Base-by-base conservation (phyloP, 208 protist genomes). In the Phytomonas sp. region DNA sequence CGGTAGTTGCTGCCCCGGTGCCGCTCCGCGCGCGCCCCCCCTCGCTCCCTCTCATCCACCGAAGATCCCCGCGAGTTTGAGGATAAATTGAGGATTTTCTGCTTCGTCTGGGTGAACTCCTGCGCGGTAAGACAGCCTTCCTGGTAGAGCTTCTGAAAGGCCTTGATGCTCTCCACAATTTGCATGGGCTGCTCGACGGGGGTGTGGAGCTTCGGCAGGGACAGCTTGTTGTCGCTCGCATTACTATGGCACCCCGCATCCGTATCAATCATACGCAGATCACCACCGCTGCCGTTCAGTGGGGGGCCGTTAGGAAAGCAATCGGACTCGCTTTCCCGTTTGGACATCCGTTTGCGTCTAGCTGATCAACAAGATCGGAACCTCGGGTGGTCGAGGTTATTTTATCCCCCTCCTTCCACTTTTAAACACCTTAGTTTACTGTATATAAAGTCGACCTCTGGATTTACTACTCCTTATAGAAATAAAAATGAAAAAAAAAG, bases 41-140 rank as follows among this genome's bases (percentile, higher is more conserved):
- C 30, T 19, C 32, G 4, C 29, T 63, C 30, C 42, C 40, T 3
- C 26, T 32, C 56, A 26, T 65, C 6, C 34, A 60, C 29, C 3
- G 70, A 74, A 23, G 12, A 32, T 11, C 7, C 16, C 26, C 34
- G 23, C 19, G 64, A 68, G 8, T 5, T n/a, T 3, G 34, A 30
- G 45, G 33, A 34, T 29, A 65, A 66, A 32, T 88, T 76, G 6
- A 94, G 74, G 19, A 94, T 75, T n/a, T 77, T 75, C 72, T 89
- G 85, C 76, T 94, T 94, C 1, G 86, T 85, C 49, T 88, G 81
- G 4, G 77, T 75, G 45, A 94, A 94, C 78, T 94, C 85, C 56
- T 89, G 81, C 34, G 71, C 32, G 0, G 83, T 94, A 69, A 94
- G 83, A 10, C 81, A 83, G 63, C 88, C 88, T 5, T 69, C 62